Percentiles rank a stretch among this genome's conserved stretches.
Conservation (phyloP, 306 rosid genomes). For the Psophocarpus tetragonolobus region DNA sequence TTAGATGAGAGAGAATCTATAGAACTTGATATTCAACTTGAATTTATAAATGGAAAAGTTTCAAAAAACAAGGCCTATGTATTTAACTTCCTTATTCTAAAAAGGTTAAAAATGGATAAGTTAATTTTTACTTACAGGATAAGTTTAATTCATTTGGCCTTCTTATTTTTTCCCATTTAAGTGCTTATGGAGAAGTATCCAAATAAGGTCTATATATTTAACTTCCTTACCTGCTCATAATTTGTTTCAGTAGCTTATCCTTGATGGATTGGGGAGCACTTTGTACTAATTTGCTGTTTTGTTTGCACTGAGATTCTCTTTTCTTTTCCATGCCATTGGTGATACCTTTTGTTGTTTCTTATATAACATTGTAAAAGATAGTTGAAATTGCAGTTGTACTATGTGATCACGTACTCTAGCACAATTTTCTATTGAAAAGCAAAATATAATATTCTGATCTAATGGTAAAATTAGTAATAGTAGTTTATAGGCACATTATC, state of each 20-base stretch:
- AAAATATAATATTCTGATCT: too few species aligned
- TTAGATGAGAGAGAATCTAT: background rate
- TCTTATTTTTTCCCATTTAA: background rate
- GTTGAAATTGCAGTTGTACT: background rate
- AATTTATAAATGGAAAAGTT: too few species aligned
- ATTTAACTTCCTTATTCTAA: background rate
- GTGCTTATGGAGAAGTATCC: background rate
- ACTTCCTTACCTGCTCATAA: background rate
- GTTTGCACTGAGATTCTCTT: constrained; percentile 15
- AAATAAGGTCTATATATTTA: background rate
- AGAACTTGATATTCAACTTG: background rate
- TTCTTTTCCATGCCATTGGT: constrained; percentile 2
- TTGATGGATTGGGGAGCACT: background rate
- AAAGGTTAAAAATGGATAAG: background rate
- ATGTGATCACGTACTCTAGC: background rate
- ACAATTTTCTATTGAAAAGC: too few species aligned
- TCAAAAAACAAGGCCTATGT: too few species aligned
- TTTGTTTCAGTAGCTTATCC: constrained; percentile 16
- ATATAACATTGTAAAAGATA: background rate
- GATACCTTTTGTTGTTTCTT: constrained; percentile 13
- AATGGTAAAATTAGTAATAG: too few species aligned
- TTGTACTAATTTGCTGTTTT: constrained; percentile 13
- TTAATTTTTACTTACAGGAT: background rate
- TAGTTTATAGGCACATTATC: too few species aligned
- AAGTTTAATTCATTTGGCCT: background rate